Conservation (phyloP, 2,329 filamentous ascomycete species). For the Metarhizium brunneum region DNA sequence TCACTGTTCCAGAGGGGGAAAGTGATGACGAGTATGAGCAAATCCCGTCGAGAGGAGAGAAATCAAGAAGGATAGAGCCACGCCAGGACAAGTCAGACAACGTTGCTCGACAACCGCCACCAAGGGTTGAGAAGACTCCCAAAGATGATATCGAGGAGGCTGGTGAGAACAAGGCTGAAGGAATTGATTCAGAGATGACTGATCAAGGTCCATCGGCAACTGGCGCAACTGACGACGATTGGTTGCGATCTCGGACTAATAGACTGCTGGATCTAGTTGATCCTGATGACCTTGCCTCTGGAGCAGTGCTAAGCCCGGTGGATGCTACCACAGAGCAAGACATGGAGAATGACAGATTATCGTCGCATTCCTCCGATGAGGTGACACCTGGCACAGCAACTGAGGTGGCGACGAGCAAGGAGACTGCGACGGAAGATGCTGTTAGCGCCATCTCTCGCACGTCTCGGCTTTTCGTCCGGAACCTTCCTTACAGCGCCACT, state of each 20-base stretch:
- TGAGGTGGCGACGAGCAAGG: conserved; percentile 20
- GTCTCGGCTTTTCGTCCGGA: conserved; percentile 77
- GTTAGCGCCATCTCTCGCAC: conserved; percentile 60
- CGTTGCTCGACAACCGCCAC: conserved; percentile 3
- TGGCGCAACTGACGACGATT: conserved; percentile 70
- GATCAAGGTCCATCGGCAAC: conserved; percentile 18
- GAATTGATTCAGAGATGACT: conserved; percentile 12
- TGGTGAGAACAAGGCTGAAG: conserved; percentile 8
- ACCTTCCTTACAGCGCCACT: conserved; percentile 71
- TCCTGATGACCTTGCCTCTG: conserved; percentile 46
- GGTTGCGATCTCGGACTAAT: conserved; percentile 83
- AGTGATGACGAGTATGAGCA: conserved; percentile 71
- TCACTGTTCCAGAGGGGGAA: conserved; percentile 42
- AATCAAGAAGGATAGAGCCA: conserved; percentile 28
- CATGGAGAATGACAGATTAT: conserved; percentile 12
- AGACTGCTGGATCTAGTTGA: conserved; percentile 77
- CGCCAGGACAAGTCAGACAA: conserved; percentile 4
- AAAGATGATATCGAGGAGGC: conserved; percentile 2
- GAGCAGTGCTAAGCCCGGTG: conserved; percentile 6
- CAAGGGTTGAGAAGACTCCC: conserved; percentile 7
- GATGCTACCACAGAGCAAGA: conserved; percentile 8
- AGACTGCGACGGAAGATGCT: conserved; percentile 14
- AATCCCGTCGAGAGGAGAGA: conserved; percentile 44
- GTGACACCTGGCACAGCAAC: conserved; percentile 17
- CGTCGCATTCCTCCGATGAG: conserved; percentile 17